Evolutionary conservation across 352 stramenopile genomes (phyloP), one percentile per base, ranked within the genome.

Genomic region (Globisporangium parvum): DNA sequence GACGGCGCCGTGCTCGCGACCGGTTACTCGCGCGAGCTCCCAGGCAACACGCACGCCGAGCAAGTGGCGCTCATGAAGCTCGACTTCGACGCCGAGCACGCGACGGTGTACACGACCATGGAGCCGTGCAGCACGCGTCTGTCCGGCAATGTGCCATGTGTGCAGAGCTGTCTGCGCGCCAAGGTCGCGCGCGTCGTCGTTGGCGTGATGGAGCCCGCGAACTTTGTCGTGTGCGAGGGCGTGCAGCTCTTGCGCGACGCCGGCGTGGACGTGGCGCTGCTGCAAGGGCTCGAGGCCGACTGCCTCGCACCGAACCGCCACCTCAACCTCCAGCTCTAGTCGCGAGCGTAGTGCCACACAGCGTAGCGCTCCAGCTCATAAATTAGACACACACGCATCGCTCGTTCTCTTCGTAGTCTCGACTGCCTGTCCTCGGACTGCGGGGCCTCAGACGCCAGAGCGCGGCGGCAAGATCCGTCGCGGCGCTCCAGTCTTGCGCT

Each of bases 81-180:
- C 45, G 66, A 66, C 50, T 91, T 90, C 37, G 55, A 85, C 31
- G 87, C 85, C 11, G 28, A 55, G 1, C 75, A 68, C 20, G 65
- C 77, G n/a, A 93, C 83, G 2, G 69, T 96, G 26, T 96, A 93
- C 70, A 93, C 85, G 23, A 95, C 85, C 12, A 96, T 96, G 87
- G 87, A 96, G 77, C 85, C 87, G 3, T 96, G 87, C 65, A 93
- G 81, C 69, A 71, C 62, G 59, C 73, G 87, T n/a, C 67, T 93
- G n/a, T 95, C 85, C 11, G 85, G 83, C 1, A 95, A 94, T 48
- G 73, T 74, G 39, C 75, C 85, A 15, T 96, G 87, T 58, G 87
- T 93, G 10, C 70, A 88, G 54, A 89, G 70, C 49, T 93, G 85
- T 33, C 74, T 94, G 48, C 78, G 71, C 9, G 83, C 82, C 10